Evolutionary conservation across 768 basidiomycete genomes (phyloP).

Genomic region (Podaxis sp.): DNA sequence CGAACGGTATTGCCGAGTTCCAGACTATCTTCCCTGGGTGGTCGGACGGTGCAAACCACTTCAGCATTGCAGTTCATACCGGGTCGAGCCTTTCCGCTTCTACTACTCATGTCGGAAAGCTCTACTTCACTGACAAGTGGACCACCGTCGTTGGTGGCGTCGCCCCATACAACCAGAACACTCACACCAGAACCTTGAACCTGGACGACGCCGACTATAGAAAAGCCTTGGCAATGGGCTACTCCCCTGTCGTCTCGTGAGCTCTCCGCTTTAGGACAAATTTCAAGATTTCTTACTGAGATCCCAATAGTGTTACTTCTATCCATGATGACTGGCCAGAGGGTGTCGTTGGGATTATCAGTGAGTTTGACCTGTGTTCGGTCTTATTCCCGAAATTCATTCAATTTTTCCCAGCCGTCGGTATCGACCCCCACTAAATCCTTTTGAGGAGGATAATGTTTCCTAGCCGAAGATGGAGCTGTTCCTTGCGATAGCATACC

Average conservation of each 20-base stretch:
- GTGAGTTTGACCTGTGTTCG: slow-evolving; percentile 22
- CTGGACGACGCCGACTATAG: slow-evolving; percentile 30
- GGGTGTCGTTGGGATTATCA: slow-evolving; percentile 11
- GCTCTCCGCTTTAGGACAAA: not conserved
- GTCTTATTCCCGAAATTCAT: slow-evolving; percentile 19
- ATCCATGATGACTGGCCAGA: slow-evolving; percentile 14
- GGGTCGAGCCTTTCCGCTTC: slow-evolving; percentile 24
- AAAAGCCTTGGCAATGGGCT: slow-evolving; percentile 23
- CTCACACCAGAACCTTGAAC: slow-evolving; percentile 26
- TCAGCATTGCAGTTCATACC: slow-evolving; percentile 34
- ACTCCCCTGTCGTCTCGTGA: slow-evolving; percentile 28
- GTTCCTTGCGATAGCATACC: too few species aligned
- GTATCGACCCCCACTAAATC: slow-evolving; percentile 21
- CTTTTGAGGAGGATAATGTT: too few species aligned
- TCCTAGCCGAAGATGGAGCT: too few species aligned
- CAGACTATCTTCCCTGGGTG: slow-evolving; percentile 37
- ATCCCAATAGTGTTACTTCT: not conserved
- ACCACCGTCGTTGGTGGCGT: slow-evolving; percentile 29
- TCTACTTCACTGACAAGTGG: slow-evolving; percentile 40
- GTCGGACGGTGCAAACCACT: slow-evolving; percentile 35
- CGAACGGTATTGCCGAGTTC: slow-evolving; percentile 39
- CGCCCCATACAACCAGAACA: slow-evolving; percentile 31
- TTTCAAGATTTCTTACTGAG: not conserved
- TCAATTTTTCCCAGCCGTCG: slow-evolving; percentile 21
- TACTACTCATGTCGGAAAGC: slow-evolving; percentile 34